phyloP scores from a whole-genome alignment of 345 rosid species.

The Alliaria petiolata region DNA sequence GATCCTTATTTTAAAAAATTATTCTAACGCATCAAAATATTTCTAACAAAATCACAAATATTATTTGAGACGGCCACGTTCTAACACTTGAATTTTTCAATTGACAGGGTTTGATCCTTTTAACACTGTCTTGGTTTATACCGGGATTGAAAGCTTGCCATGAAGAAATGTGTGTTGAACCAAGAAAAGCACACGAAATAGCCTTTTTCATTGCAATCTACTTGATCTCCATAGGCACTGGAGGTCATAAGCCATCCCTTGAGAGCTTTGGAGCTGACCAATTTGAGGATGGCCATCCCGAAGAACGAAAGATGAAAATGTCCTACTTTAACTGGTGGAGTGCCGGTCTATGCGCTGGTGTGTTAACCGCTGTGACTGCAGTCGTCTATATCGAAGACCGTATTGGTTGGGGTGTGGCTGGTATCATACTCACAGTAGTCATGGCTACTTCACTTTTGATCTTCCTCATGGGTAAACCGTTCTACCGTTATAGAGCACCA shows the following conservation, averaged over 20 bases:
- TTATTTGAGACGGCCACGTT: neutral
- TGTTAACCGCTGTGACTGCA: conserved; percentile 65
- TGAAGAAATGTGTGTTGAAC: conserved; percentile 43
- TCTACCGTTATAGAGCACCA: conserved; percentile 65
- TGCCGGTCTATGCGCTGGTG: conserved; percentile 68
- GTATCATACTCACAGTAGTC: conserved; percentile 53
- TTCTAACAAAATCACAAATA: neutral
- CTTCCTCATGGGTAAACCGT: conserved; percentile 63
- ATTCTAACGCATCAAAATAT: neutral
- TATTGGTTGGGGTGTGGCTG: conserved; percentile 79
- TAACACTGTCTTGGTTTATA: conserved; percentile 64
- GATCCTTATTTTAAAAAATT: neutral
- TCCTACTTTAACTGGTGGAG: conserved; percentile 98
- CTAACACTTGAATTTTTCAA: neutral
- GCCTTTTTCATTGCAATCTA: conserved; percentile 77
- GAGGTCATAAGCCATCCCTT: conserved; percentile 90
- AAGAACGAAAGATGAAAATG: conserved; percentile 82
- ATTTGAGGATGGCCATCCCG: conserved; percentile 66
- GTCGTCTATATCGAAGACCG: conserved; percentile 77
- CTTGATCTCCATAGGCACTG: conserved; percentile 82
- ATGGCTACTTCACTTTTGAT: conserved; percentile 61
- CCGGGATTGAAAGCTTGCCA: conserved; percentile 77
- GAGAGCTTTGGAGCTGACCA: conserved; percentile 99
- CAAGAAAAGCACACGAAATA: conserved; percentile 64
- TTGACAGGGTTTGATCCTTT: conserved; percentile 62